Base-by-base conservation (phyloP, 495 filamentous ascomycete species). In the Penicillium coprophilum region DNA sequence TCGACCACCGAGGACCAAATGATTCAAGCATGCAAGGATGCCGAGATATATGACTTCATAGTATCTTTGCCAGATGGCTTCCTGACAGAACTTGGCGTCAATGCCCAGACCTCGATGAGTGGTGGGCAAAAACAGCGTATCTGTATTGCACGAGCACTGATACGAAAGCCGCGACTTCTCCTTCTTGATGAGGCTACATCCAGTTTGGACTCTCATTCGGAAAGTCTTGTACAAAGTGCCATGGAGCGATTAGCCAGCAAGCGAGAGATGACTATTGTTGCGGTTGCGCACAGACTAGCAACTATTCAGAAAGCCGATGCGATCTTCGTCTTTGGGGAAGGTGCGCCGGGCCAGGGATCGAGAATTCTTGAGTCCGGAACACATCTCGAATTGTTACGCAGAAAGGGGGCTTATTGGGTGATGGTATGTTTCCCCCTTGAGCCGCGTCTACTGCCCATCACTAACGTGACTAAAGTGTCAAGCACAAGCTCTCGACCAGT, bases 251-350 rank as follows among this genome's bases (percentile, higher is more conserved):
- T 56, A 5, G 65, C 75, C 13, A 80, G 83, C 4, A 70, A 80
- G 6, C 80, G 84, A 54, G 87, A 85, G 12, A 87, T 91, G 27
- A 93, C 85, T 0, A 86, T 86, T 23, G 74, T 92, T 20, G 86
- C 83, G 4, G 83, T 92, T 36, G 89, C 89, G 20, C 90, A 95
- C 69, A 72, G 89, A 1, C 65, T 93, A 46, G 75, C 77, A 9
- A 92, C 88, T 6, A 85, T 93, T 17, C 79, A 81, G 36, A 84
- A 85, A 59, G 88, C 89, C 0, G 87, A 92, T 69, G 65, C 77
- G 15, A 95, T 93, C 32, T 84, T 89, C 49, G 80, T 89, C 53
- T 78, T 93, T 51, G 85, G 34, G 1, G 48, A 50, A 13, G 19
- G 32, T 2, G 34, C 19, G 12, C 2, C 19, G 1, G n/a, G 21